Evolutionary conservation across 768 basidiomycete genomes (phyloP).

Genomic region (Thelephora ganbajun): DNA sequence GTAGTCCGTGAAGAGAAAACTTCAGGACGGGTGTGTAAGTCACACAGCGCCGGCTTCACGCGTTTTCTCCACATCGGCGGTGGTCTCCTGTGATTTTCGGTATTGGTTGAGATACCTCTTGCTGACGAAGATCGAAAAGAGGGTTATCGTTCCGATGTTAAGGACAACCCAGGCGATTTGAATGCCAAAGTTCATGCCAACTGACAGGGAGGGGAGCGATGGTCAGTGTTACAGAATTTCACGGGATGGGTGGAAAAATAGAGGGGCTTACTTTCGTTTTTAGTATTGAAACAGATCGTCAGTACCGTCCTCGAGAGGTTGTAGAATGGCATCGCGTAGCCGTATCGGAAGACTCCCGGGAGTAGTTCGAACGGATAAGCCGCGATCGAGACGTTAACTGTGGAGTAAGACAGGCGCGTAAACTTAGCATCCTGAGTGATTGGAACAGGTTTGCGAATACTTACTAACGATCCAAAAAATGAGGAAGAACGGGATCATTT

Average conservation of each 20-base stretch:
- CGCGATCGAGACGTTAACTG: slow-evolving; percentile 45
- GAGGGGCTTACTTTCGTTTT: slow-evolving; percentile 34
- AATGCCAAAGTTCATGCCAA: slow-evolving; percentile 49
- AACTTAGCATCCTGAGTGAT: not conserved
- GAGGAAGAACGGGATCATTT: slow-evolving; percentile 46
- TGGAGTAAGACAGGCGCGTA: not conserved
- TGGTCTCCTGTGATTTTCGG: not conserved
- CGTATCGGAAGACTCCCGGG: slow-evolving; percentile 47
- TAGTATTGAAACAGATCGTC: slow-evolving; percentile 50
- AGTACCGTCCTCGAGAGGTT: slow-evolving; percentile 50
- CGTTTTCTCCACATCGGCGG: no score
- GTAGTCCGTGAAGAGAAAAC: no score
- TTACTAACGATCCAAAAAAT: slow-evolving; percentile 49
- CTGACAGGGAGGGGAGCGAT: slow-evolving; percentile 16
- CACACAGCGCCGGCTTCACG: no score
- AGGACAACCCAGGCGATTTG: slow-evolving; percentile 41
- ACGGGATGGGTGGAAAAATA: not conserved
- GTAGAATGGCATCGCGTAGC: slow-evolving; percentile 60
- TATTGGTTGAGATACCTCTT: slow-evolving; percentile 13
- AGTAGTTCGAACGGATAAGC: slow-evolving; percentile 45
- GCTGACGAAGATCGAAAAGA: slow-evolving; percentile 32
- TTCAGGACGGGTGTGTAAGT: no score
- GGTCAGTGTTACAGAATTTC: slow-evolving; percentile 11
- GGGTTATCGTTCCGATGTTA: slow-evolving; percentile 37
- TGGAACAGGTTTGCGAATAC: slow-evolving; percentile 6